Evolutionary conservation across 257 asterid genomes (phyloP).

Genomic region (Penstemon eatonii): DNA sequence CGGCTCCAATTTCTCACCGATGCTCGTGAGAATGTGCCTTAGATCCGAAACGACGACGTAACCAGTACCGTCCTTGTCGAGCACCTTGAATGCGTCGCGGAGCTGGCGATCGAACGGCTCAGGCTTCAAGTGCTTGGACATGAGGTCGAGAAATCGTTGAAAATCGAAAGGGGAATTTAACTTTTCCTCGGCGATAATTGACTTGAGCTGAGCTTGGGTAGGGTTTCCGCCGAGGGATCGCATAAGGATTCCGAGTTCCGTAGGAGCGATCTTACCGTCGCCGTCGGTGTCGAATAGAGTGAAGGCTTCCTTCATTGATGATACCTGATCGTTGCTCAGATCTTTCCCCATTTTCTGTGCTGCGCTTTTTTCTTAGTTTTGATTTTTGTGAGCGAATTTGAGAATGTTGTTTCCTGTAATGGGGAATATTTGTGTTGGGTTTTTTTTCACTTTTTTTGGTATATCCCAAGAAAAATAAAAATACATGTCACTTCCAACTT

Average conservation of each 20-base stretch:
- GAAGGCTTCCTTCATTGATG: too few relatives aligned
- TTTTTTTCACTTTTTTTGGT: too few relatives aligned
- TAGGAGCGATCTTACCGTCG: constrained; percentile 88
- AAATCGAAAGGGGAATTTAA: constrained; percentile 77
- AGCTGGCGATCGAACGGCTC: constrained; percentile 97
- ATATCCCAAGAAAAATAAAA: too few relatives aligned
- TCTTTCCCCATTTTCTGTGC: constrained; percentile 29
- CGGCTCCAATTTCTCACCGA: constrained; percentile 89
- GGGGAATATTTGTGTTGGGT: too few relatives aligned
- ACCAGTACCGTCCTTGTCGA: constrained; percentile 82
- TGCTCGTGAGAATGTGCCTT: constrained; percentile 86
- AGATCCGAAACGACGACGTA: constrained; percentile 84
- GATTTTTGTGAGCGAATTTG: too few relatives aligned
- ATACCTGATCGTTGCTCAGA: constrained; percentile 35
- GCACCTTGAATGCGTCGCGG: constrained; percentile 93
- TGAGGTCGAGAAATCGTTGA: constrained; percentile 67
- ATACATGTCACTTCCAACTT: too few relatives aligned
- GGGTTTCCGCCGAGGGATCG: constrained; percentile 95
- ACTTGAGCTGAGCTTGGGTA: constrained; percentile 86
- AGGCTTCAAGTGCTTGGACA: constrained; percentile 90
- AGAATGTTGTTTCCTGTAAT: too few relatives aligned
- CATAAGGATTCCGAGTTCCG: constrained; percentile 91
- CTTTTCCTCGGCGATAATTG: constrained; percentile 69
- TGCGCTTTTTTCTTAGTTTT: too few relatives aligned
- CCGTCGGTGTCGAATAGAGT: constrained; percentile 91